Base-by-base conservation (phyloP, 2,329 filamentous ascomycete genomes). In the Onygenales sp. region DNA sequence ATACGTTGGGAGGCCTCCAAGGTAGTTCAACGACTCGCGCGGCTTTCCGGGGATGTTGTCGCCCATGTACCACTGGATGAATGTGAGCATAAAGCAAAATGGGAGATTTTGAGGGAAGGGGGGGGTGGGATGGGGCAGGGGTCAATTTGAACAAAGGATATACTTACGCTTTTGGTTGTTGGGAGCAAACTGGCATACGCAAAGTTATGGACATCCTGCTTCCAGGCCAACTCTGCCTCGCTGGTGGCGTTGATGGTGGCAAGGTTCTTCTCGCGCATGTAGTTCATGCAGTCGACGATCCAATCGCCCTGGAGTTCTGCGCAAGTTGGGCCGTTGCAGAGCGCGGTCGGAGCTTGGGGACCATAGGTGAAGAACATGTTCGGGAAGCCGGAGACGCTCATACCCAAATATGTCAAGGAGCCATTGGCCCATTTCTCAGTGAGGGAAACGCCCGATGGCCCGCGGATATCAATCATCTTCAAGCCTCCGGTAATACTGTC, bases 351-450 rank as follows among this genome's bases (percentile, higher is more conserved):
- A 0, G 70, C 78, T 27, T 84, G 80, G 0, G 74, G 67, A 0
- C 80, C 79, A 59, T 82, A 82, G 50, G 78, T 59, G 54, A 73
- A 73, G 65, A 78, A 77, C 68, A 78, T 69, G 47, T 79, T 79
- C 0, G 75, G 74, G 55, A 74, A 76, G 5, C 65, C 66, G 7
- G 41, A 35, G 13, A 51, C 47, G 21, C 43, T 52, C 51, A 58
- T 52, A 17, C 55, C 57, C 1, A 78, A 58, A 53, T 71, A 74
- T 0, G 71, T 71, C 35, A 61, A 59, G 4, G 68, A 66, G 0
- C 67, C 68, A 0, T 64, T 54, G 27, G 59, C 60, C 57, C 72
- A 75, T 3, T 67, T 63, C 21, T 72, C 65, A 4, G 62, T 58
- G 5, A 74, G 58, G 1, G 58, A 56, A n/a, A 54, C 56, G 11